Evolutionary conservation across 2,329 filamentous ascomycete genomes (phyloP).

Genomic region (Neurospora sp.): DNA sequence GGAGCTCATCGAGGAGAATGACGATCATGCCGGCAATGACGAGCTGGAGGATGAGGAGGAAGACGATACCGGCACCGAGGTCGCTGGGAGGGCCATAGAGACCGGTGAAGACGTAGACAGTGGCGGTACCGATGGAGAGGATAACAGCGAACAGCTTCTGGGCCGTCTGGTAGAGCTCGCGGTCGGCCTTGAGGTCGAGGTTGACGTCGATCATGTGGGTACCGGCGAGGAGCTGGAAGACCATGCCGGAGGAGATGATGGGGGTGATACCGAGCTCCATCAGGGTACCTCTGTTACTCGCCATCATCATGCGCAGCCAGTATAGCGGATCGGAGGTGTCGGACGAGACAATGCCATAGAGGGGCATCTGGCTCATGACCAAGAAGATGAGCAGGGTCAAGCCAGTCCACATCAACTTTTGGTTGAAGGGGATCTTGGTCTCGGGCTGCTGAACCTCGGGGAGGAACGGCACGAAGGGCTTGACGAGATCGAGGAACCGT

Average conservation of each 20-base stretch:
- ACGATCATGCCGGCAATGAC: constrained; percentile 97
- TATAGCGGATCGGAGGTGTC: constrained; percentile 97
- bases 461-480: constrained; percentile 98
- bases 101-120: constrained; percentile 95
- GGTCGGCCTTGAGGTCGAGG: constrained; percentile 98
- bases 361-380: constrained; percentile 99
- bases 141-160: constrained; percentile 99
- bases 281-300: constrained; percentile 91
- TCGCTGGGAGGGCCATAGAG: constrained; percentile 96
- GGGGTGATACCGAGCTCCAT: constrained; percentile 97
- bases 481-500: constrained; percentile 98
- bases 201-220: constrained; percentile 99
- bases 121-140: constrained; percentile 92
- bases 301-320: constrained; percentile 99
- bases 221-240: constrained; percentile 98
- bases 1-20: constrained; percentile 95
- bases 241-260: constrained; percentile 99
- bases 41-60: constrained; percentile 95
- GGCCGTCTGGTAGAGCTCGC: constrained; percentile 98
- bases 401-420: constrained; percentile 92
- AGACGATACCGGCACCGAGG: constrained; percentile 94
- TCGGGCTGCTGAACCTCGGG: constrained; percentile 98
- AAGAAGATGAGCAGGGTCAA: constrained; percentile 96
- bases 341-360: constrained; percentile 98
- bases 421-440: constrained; percentile 98